Evolutionary conservation across 805 yeast species (phyloP), one percentile per base, ranked within the genome.

Genomic region (Pichia scutulata): DNA sequence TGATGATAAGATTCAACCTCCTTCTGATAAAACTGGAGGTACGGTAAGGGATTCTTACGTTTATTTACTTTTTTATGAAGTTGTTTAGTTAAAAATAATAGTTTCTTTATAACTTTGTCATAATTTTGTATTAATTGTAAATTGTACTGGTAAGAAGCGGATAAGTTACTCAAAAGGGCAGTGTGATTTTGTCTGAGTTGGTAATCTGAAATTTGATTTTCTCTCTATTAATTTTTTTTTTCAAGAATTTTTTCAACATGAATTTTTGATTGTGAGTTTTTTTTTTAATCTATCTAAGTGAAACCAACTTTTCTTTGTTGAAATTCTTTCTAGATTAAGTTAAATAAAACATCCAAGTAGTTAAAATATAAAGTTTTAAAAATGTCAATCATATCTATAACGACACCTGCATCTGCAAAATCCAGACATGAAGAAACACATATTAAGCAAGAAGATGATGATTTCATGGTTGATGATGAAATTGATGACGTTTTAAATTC

Each of bases 1-100:
- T 61, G 95, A 86, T 64, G 92, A 85, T 46, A 70, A 67, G 77
- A 76, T 39, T 70, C 74, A 59, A 54, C 63, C 43, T 72, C 72
- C 54, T 59, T 72, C 22, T 59, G 52, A 54, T 80, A 33, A 71
- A 18, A 52, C 48, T 18, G 69, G 70, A 39, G 69, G 66, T 19
- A 61, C 67, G 16, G 60, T 69, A 16, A 63, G 61, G 52, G 75
- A 76, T 37, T 76, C 83, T 40, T 71, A 82, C 52, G 89, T 80
- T 1, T 86, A 85, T 61, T 82, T 86, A 21, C 65, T 86, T 58
- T 84, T 86, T 63, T 86, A 86, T 59, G 55, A 54, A 39, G 40
- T 37, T 10, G 19, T 43, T 18, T 39, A 39, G 16, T 2, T 9
- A 33, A 6, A 7, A 7, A 33, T 33, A n/a, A 16, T n/a, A 8